Evolutionary conservation across 2,329 filamentous ascomycete genomes (phyloP), one percentile per base, ranked within the genome.

Genomic region (Cladosporium sp.): DNA sequence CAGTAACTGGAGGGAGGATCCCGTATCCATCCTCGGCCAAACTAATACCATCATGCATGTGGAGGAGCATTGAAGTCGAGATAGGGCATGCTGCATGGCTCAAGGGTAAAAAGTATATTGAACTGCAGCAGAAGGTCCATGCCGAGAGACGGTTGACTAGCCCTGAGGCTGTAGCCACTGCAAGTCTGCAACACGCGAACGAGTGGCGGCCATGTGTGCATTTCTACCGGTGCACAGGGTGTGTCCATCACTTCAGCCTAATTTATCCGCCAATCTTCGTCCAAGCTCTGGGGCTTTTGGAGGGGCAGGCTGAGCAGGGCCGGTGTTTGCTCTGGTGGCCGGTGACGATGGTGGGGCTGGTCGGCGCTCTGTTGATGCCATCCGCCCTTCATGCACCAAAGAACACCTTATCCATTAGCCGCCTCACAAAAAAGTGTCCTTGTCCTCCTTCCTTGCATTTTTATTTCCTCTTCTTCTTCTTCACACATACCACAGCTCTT

Each of bases 321-420:
- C 11, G 4, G 12, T 35, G 32, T 35, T 27, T 27, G 22, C 22
- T 27, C n/a, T 27, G 22, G 22, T 13, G 8, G n/a, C 16, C 38
- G 45, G 45, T 48, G 45, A 48, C 45, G 45, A 48, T 48, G 45
- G 45, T 48, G 45, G 45, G 45, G 45, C 45, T 30, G 29, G 18
- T 32, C 32, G 30, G 36, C 19, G 22, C 29, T 29, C 43, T 46
- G 43, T 46, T 38, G 32, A 36, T 35, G 42, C 43, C 33, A 15
- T 22, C 36, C 33, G 20, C 32, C 43, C 9, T 27, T 30, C 43
- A 47, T 40, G 43, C 43, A 32, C 30, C n/a, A 27, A 15, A 35
- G 36, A 32, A 16, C 36, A 39, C 36, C 45, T 48, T 48, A 48
- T 40, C 45, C 45, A 48, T 35, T 27, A 48, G 43, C 35, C 29